phyloP scores from a whole-genome alignment of 1,139 yeast species.

The Geotrichum europaeum region DNA sequence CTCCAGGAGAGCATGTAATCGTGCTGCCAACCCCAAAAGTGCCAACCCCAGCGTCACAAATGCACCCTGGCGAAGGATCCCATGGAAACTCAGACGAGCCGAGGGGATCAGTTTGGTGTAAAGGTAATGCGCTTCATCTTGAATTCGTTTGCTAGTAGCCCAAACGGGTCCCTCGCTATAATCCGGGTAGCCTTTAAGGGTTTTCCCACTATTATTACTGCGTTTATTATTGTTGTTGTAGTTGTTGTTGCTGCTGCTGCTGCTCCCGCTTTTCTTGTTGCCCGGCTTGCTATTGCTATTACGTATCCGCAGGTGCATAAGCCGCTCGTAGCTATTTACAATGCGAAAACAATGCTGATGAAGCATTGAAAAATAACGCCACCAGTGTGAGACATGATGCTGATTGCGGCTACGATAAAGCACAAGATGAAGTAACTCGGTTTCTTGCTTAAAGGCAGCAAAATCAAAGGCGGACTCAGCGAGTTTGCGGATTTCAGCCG shows the following conservation, averaged over 20 bases:
- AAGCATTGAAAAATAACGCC: slow-evolving; percentile 13
- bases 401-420: slow-evolving; percentile 9
- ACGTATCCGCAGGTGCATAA: neutral
- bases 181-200: neutral
- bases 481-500: neutral
- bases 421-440: slow-evolving; percentile 4
- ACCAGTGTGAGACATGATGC: slow-evolving; percentile 16
- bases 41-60: slow-evolving; percentile 13
- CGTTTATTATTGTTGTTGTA: neutral
- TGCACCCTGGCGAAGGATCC: slow-evolving; percentile 14
- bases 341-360: slow-evolving; percentile 11
- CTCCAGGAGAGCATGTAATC: slow-evolving; percentile 1
- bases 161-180: slow-evolving; percentile 2
- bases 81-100: slow-evolving; percentile 11
- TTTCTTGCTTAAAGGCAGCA: slow-evolving; percentile 9
- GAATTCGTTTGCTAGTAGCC: slow-evolving; percentile 5
- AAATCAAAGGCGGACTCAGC: slow-evolving; percentile 5
- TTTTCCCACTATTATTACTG: neutral
- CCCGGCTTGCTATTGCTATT: neutral
- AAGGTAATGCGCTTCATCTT: slow-evolving; percentile 7
- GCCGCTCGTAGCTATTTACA: slow-evolving; percentile 5
- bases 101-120: slow-evolving; percentile 12
- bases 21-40: slow-evolving; percentile 7
- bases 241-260: neutral
- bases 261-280: neutral